Evolutionary conservation across 441 rosid genomes (phyloP).

Genomic region (Erysimum pusillum): DNA sequence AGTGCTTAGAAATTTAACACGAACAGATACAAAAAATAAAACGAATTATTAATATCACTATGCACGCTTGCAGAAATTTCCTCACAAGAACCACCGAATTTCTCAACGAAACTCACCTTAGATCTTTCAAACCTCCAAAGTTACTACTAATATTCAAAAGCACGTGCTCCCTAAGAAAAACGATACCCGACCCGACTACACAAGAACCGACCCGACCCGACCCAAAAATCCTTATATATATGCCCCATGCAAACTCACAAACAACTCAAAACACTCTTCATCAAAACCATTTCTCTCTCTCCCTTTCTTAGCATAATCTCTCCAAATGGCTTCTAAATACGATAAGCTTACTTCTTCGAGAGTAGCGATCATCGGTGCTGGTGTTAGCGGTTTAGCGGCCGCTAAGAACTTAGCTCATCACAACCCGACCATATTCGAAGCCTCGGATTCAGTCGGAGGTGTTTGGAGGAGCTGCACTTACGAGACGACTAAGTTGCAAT

Average conservation of each 20-base stretch:
- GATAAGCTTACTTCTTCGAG: conserved; percentile 50
- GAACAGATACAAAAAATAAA: conserved; percentile 16
- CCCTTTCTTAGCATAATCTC: conserved; percentile 2
- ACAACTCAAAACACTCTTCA: conserved; percentile 43
- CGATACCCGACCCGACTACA: background rate
- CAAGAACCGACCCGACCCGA: background rate
- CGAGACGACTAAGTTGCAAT: conserved; percentile 81
- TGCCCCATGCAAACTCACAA: conserved; percentile 36
- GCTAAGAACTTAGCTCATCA: conserved; percentile 73
- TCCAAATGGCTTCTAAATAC: conserved; percentile 31
- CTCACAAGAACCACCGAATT: conserved; percentile 38
- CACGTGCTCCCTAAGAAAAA: conserved; percentile 35
- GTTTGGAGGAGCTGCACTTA: conserved; percentile 86
- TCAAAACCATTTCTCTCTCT: conserved; percentile 23
- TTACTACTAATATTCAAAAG: conserved; percentile 42
- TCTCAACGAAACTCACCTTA: conserved; percentile 13
- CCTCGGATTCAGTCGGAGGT: conserved; percentile 77
- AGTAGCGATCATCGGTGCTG: conserved; percentile 80
- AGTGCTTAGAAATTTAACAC: conserved; percentile 42
- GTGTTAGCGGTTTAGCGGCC: conserved; percentile 84
- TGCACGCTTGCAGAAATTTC: conserved; percentile 42
- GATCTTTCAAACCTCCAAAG: conserved; percentile 42
- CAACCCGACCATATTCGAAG: conserved; percentile 77
- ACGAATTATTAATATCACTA: background rate
- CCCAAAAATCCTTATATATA: conserved; percentile 28